Evolutionary conservation across 192 early-diverging fungal genomes (phyloP).

Genomic region (Chytriomyces sp.): DNA sequence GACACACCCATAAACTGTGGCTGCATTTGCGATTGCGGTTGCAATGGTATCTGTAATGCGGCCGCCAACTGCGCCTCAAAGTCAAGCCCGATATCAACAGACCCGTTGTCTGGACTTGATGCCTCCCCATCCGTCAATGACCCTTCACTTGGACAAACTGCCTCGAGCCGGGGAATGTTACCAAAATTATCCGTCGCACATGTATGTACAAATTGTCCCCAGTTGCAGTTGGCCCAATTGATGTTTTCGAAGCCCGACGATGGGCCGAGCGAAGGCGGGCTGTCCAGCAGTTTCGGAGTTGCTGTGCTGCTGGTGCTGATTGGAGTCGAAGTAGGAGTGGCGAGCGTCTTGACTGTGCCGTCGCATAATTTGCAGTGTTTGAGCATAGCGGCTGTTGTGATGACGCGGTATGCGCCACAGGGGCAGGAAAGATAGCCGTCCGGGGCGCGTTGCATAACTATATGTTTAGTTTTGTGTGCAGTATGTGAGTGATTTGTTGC

Average conservation of each 20-base stretch:
- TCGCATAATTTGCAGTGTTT: background rate
- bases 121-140: too few species aligned
- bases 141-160: background rate
- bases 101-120: too few species aligned
- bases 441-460: background rate
- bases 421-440: constrained; percentile 5
- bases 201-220: too few species aligned
- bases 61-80: background rate
- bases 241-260: background rate
- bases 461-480: background rate
- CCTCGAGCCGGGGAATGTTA: background rate
- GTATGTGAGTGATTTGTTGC: too few species aligned
- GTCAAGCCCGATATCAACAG: too few species aligned
- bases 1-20: too few species aligned
- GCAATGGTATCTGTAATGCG: background rate
- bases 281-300: background rate
- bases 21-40: too few species aligned
- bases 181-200: background rate
- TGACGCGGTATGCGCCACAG: background rate
- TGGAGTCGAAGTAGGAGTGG: background rate
- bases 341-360: background rate
- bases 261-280: background rate
- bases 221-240: too few species aligned
- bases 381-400: constrained; percentile 6
- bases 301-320: background rate